These are phyloP conservation scores for Rhododendron molle DNA, from an alignment of 148 eudicot genomes.

Conservation along the genomic window DNA sequence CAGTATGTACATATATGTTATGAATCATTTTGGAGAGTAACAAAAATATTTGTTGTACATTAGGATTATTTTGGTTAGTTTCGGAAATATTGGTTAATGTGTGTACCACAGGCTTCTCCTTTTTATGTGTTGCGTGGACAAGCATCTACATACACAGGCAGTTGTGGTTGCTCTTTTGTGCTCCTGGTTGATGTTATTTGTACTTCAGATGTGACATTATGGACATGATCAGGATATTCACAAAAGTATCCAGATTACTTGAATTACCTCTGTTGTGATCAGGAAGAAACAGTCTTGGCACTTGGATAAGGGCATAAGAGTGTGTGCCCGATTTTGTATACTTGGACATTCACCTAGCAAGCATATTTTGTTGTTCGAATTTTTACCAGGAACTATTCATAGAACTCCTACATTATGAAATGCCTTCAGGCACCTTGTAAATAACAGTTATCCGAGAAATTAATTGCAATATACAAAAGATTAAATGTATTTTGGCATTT, in stretches of 20 bases:
- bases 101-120: not conserved
- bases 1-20: not conserved
- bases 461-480: not conserved
- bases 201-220: not conserved
- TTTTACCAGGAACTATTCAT: not conserved
- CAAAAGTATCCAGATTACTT: not conserved
- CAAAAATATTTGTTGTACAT: not conserved
- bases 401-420: not conserved
- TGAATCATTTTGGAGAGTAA: not conserved
- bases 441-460: not conserved
- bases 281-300: not conserved
- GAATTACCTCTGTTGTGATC: not conserved
- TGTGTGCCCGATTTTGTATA: not conserved
- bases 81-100: not conserved
- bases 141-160: not conserved
- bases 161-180: not conserved
- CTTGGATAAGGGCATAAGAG: not conserved
- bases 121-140: not conserved
- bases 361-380: not conserved
- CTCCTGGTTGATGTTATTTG: not conserved
- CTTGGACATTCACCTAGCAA: not conserved
- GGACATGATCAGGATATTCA: not conserved
- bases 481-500: not conserved
- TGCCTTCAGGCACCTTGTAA: not conserved
- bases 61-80: not conserved